Base-by-base conservation (phyloP, 2,329 filamentous ascomycete genomes). In the Dothideomycetes sp. region DNA sequence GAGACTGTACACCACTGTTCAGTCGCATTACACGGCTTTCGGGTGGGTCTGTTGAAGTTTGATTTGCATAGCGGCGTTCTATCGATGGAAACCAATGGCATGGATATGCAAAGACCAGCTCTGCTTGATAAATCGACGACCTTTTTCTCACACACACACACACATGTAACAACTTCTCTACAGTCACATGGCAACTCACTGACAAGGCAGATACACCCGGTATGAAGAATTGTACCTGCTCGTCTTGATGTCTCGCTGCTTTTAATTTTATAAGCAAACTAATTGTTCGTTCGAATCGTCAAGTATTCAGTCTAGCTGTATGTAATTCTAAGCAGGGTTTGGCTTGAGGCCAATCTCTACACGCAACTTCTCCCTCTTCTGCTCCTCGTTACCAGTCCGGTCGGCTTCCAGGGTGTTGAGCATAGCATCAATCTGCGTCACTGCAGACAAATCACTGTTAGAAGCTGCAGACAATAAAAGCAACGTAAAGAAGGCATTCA, bases 331-430 rank as follows among this genome's bases (percentile, higher is more conserved):
- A n/a, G 52, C 53, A 23, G 56, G 54, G 31, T 51, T 55, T 5
- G 56, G 44, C 38, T 52, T 55, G 41, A 58, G 29, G 5, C 55
- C 55, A 40, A 58, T 49, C 39, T 58, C 54, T 36, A 55, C 15
- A 19, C 56, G 48, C 39, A 58, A 31, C 34, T 48, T 48, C 42
- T 57, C 53, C 8, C 51, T 43, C 39, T 55, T 56, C 22, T 47
- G 46, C 12, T 51, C 52, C 33, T 57, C 54, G 19, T 47, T 57
- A 13, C 55, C 55, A 7, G 48, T 51, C 8, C 51, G 47, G 16
- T 57, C 55, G 7, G 52, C 51, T 12, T 58, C 54, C 3, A 59
- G 47, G 5, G 48, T 45, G 31, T 45, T 51, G n/a, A 59, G 48
- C 17, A 56, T 53, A 11, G 49, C 47, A 38, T 59, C 55, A 8